Conservation (phyloP, 169 alveolate genomes). For the Neospora caninum region DNA sequence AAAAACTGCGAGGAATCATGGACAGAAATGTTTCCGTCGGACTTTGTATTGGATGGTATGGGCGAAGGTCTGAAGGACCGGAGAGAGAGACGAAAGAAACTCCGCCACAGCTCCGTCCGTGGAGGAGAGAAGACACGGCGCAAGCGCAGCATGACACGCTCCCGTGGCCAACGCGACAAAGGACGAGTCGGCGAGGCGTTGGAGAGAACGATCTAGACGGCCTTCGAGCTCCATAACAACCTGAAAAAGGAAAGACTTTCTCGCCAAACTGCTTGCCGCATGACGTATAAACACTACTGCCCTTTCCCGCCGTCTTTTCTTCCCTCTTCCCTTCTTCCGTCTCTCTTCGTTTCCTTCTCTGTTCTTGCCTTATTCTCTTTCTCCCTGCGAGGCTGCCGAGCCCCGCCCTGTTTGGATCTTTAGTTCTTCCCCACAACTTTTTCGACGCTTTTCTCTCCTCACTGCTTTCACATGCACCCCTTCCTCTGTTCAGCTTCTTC, state of each 20-base stretch:
- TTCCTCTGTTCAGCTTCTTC: too few relatives aligned
- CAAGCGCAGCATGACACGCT: neutral
- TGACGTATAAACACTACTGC: too few relatives aligned
- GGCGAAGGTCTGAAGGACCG: neutral
- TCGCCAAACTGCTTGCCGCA: too few relatives aligned
- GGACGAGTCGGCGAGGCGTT: neutral
- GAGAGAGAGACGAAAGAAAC: constrained; percentile 5
- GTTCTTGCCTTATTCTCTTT: neutral
- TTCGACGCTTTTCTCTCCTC: too few relatives aligned
- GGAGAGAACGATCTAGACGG: neutral
- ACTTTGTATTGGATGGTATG: constrained; percentile 16
- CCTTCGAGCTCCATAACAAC: constrained; percentile 28
- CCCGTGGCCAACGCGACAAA: neutral
- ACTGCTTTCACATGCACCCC: too few relatives aligned
- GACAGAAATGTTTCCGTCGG: neutral
- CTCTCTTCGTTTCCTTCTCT: neutral
- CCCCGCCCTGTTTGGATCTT: too few relatives aligned
- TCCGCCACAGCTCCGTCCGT: constrained; percentile 7
- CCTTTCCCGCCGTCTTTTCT: too few relatives aligned
- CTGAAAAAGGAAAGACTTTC: neutral
- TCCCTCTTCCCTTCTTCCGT: too few relatives aligned
- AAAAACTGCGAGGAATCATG: too few relatives aligned
- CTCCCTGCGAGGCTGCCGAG: neutral
- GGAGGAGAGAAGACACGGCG: constrained; percentile 11
- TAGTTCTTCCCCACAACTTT: too few relatives aligned